phyloP scores from a whole-genome alignment of 2,329 filamentous ascomycete species.

The Trichophyton schoenleinii region DNA sequence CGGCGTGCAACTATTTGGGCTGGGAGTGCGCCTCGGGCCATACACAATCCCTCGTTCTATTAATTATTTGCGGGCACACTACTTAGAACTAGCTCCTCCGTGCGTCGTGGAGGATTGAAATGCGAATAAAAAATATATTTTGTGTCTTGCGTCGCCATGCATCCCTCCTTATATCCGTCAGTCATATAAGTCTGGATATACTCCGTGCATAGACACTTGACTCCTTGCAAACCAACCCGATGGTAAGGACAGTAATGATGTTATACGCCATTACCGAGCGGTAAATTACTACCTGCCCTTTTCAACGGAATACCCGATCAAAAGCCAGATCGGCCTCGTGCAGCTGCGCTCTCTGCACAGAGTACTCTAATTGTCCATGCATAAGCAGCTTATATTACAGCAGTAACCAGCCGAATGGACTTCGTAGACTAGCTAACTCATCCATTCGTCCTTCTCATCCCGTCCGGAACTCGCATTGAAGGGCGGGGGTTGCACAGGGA shows the following conservation, averaged over 20 bases:
- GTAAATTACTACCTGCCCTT: constrained; percentile 4
- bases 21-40: neutral
- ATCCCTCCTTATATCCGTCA: neutral
- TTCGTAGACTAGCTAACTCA: too few species aligned
- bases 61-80: too few species aligned
- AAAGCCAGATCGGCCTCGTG: neutral
- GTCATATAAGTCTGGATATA: neutral
- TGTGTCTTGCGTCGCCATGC: neutral
- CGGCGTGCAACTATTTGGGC: neutral
- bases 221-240: neutral
- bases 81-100: neutral
- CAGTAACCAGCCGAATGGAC: neutral
- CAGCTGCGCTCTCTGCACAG: neutral
- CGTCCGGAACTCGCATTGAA: neutral
- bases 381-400: neutral
- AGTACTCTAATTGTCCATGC: neutral
- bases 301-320: neutral
- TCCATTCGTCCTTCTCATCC: too few species aligned
- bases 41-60: neutral
- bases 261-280: neutral
- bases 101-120: neutral
- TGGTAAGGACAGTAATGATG: neutral
- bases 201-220: neutral
- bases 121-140: neutral
- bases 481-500: neutral